These are phyloP conservation scores for Barnettozyma siamensis DNA, from an alignment of 805 yeast genomes.

Conservation along the genomic window DNA sequence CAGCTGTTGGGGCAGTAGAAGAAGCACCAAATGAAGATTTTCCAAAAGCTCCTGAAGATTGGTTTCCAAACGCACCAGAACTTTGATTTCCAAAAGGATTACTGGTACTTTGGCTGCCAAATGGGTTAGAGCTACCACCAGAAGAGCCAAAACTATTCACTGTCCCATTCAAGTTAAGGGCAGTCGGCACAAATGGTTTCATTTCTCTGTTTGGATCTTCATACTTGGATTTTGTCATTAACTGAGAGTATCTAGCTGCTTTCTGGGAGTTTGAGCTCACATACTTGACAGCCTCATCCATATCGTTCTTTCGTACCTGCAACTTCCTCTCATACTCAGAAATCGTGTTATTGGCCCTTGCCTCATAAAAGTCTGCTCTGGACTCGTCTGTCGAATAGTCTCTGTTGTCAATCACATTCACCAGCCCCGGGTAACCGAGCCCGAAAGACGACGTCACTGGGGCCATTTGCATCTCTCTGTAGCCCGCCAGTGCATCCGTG, in stretches of 20 bases:
- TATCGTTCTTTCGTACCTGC: conserved; percentile 39
- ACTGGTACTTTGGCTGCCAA: conserved; percentile 2
- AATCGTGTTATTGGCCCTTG: conserved; percentile 31
- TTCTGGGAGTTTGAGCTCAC: conserved; percentile 36
- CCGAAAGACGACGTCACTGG: conserved; percentile 40
- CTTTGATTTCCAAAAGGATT: conserved; percentile 9
- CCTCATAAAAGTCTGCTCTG: conserved; percentile 40
- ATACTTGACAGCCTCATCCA: conserved; percentile 36
- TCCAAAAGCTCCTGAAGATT: not conserved
- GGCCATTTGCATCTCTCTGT: conserved; percentile 22
- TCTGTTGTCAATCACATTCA: conserved; percentile 44
- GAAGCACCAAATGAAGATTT: conserved; percentile 2
- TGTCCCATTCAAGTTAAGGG: conserved; percentile 27
- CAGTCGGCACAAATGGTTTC: conserved; percentile 31
- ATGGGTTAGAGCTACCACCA: conserved; percentile 5
- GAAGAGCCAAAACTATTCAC: not conserved
- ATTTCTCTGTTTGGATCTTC: conserved; percentile 23
- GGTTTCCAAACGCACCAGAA: not conserved
- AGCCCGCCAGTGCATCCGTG: conserved; percentile 18
- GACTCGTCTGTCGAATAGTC: conserved; percentile 52
- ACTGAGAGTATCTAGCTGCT: conserved; percentile 55
- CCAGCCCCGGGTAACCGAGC: conserved; percentile 40
- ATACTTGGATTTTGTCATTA: conserved; percentile 31
- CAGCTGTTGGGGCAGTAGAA: conserved; percentile 9
- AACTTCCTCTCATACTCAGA: conserved; percentile 37